Evolutionary conservation across 2,329 filamentous ascomycete species (phyloP).

Genomic region (Penicillium sp.): DNA sequence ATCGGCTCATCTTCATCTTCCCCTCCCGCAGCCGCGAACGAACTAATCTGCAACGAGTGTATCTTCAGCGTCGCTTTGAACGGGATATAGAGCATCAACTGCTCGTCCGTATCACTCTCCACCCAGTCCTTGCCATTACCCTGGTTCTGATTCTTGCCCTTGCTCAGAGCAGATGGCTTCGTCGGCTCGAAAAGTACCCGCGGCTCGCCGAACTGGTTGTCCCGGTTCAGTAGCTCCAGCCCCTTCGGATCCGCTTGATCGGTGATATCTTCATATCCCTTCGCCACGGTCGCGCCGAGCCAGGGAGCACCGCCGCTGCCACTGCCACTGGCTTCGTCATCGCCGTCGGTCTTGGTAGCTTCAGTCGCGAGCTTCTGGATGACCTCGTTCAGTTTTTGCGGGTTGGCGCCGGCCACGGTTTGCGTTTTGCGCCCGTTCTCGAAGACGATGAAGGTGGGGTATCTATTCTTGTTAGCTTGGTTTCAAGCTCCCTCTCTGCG

Average conservation of each 20-base stretch:
- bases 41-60: constrained; percentile 86
- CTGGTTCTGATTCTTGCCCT: constrained; percentile 54
- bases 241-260: constrained; percentile 78
- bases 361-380: constrained; percentile 73
- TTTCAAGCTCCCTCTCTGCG: too few relatives aligned
- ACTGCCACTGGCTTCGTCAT: constrained; percentile 44
- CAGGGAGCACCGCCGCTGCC: constrained; percentile 62
- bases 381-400: constrained; percentile 69
- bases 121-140: constrained; percentile 70
- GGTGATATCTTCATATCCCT: constrained; percentile 82
- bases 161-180: constrained; percentile 66
- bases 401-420: constrained; percentile 75
- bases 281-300: constrained; percentile 75
- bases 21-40: constrained; percentile 63
- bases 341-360: constrained; percentile 54
- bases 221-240: constrained; percentile 85
- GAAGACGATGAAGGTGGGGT: constrained; percentile 89
- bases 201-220: constrained; percentile 74
- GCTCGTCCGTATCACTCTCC: constrained; percentile 95
- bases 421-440: constrained; percentile 70
- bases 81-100: constrained; percentile 89
- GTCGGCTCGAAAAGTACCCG: constrained; percentile 71
- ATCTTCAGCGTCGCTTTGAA: constrained; percentile 89
- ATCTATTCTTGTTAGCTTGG: constrained; percentile 16
- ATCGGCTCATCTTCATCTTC: constrained; percentile 72